Percentiles rank a stretch among this genome's conserved stretches.
These are phyloP conservation scores for Lolium rigidum DNA, from an alignment of 176 grass and related monocot genomes.

Conservation along the genomic window DNA sequence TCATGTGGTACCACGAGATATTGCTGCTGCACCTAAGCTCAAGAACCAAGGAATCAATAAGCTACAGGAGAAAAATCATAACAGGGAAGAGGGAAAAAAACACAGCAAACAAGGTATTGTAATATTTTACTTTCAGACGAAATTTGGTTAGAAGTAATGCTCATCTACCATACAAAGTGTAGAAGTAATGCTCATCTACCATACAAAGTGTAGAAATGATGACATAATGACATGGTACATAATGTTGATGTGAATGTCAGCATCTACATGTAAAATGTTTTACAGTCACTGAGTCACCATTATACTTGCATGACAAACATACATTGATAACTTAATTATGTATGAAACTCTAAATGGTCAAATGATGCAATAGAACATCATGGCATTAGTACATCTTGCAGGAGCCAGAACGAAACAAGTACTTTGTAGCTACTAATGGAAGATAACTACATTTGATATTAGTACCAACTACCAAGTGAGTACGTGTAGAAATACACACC, in stretches of 20 bases:
- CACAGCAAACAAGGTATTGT: not conserved
- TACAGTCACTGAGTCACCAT: not conserved
- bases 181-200: not conserved
- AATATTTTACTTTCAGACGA: not conserved
- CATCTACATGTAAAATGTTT: slow-evolving; percentile 1
- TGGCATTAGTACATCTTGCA: not conserved
- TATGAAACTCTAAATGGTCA: not conserved
- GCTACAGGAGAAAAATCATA: not conserved
- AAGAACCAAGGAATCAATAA: slow-evolving; percentile 31
- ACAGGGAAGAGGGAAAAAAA: slow-evolving; percentile 4
- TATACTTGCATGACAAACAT: slow-evolving; percentile 8
- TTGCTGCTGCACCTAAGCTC: slow-evolving; percentile 70
- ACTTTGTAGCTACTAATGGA: not conserved
- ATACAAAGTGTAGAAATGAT: not conserved
- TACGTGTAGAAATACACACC: slow-evolving; percentile 52
- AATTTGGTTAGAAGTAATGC: slow-evolving; percentile 1
- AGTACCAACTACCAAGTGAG: too few species aligned
- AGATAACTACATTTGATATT: slow-evolving; percentile 18
- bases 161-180: not conserved
- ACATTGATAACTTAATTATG: not conserved
- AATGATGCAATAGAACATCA: not conserved
- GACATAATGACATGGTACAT: not conserved
- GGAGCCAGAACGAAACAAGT: not conserved
- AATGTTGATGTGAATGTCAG: slow-evolving; percentile 10
- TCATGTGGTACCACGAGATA: slow-evolving; percentile 76